Percentiles rank a stretch among this genome's conserved stretches.
phyloP scores from a whole-genome alignment of 2,329 filamentous ascomycete genomes.

The Aspergillus tamarii region DNA sequence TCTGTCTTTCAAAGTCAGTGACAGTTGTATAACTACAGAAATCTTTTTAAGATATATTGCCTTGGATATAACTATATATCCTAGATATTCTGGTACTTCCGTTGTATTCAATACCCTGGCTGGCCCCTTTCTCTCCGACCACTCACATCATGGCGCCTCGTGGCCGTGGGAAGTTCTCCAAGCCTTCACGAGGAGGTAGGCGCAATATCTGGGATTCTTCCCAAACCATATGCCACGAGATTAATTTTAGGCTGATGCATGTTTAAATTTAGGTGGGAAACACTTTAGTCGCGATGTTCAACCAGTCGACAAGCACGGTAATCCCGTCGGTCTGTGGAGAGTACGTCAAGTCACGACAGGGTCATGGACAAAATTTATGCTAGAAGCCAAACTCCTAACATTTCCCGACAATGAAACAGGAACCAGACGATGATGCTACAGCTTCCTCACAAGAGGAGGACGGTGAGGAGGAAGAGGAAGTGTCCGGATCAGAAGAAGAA shows the following conservation, averaged over 20 bases:
- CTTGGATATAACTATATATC: neutral
- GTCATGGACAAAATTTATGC: neutral
- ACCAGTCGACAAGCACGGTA: slow-evolving; percentile 86
- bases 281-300: slow-evolving; percentile 91
- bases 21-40: neutral
- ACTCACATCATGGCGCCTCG: slow-evolving; percentile 50
- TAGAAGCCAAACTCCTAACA: neutral
- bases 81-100: neutral
- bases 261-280: slow-evolving; percentile 71
- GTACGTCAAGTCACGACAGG: slow-evolving; percentile 47
- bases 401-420: slow-evolving; percentile 27
- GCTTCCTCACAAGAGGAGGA: slow-evolving; percentile 41
- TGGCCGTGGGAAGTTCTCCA: slow-evolving; percentile 91
- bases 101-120: neutral
- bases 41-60: neutral
- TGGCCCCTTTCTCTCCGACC: neutral
- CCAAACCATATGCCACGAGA: neutral
- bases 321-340: slow-evolving; percentile 86
- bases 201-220: slow-evolving; percentile 4
- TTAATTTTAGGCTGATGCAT: slow-evolving; percentile 2
- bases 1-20: neutral
- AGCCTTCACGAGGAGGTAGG: slow-evolving; percentile 87
- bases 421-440: slow-evolving; percentile 36
- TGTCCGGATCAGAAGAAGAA: slow-evolving; percentile 54
- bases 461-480: slow-evolving; percentile 45